Conservation (phyloP, 1,284 basidiomycete species). For the Xerocomus nothofagi region DNA sequence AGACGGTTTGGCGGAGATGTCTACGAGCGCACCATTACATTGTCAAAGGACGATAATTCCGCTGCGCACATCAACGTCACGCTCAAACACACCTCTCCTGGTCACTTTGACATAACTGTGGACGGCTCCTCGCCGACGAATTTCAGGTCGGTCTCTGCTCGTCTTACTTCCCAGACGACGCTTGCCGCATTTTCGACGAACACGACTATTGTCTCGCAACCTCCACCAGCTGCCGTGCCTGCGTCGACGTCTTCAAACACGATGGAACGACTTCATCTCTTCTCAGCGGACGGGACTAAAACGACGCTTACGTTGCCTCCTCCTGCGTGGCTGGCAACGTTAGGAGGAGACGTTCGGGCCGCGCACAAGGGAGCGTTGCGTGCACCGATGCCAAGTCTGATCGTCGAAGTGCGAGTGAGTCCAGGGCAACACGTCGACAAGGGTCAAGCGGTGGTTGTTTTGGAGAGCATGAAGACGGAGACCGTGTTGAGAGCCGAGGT, state of each 20-base stretch:
- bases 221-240: conserved; percentile 49
- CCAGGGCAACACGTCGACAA: conserved; percentile 77
- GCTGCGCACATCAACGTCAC: conserved; percentile 44
- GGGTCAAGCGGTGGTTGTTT: conserved; percentile 78
- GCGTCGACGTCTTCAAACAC: conserved; percentile 51
- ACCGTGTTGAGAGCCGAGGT: conserved; percentile 76
- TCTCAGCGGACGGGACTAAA: conserved; percentile 52
- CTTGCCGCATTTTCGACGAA: conserved; percentile 47
- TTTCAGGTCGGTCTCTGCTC: conserved; percentile 55
- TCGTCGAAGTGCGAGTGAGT: conserved; percentile 81
- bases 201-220: conserved; percentile 75
- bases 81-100: conserved; percentile 44
- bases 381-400: conserved; percentile 88
- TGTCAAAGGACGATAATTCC: conserved; percentile 52
- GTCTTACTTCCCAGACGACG: conserved; percentile 51
- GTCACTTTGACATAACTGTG: conserved; percentile 58
- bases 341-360: conserved; percentile 55
- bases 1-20: conserved; percentile 76
- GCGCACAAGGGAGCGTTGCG: conserved; percentile 56
- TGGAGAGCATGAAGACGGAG: conserved; percentile 98
- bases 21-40: conserved; percentile 57
- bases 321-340: conserved; percentile 64
- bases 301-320: conserved; percentile 61
- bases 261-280: conserved; percentile 72
- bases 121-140: conserved; percentile 36